Evolutionary conservation across 176 grass and related monocot genomes (phyloP).

Genomic region (Typha latifolia): DNA sequence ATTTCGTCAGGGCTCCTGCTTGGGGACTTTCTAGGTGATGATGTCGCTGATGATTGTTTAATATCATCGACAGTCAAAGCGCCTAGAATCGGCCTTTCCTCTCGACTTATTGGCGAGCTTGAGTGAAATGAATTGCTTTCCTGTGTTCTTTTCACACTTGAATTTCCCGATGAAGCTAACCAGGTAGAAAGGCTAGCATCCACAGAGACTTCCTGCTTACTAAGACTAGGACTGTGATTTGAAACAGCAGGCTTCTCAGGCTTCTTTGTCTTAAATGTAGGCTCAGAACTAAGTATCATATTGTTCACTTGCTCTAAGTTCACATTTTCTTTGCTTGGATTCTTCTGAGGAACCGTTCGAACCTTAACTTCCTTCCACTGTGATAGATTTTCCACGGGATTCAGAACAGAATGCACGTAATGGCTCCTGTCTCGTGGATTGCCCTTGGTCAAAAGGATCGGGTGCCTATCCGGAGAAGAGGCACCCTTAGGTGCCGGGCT

Average conservation of each 20-base stretch:
- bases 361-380: constrained; percentile 70
- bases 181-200: constrained; percentile 87
- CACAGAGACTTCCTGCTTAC: constrained; percentile 62
- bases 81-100: constrained; percentile 79
- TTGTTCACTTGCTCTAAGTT: constrained; percentile 1
- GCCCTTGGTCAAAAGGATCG: constrained; percentile 19
- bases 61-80: constrained; percentile 81
- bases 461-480: constrained; percentile 18
- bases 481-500: constrained; percentile 7
- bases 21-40: constrained; percentile 54
- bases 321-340: constrained; percentile 64
- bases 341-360: constrained; percentile 13
- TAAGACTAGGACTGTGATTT: constrained; percentile 34
- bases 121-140: constrained; percentile 41
- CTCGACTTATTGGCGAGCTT: constrained; percentile 47
- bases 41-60: constrained; percentile 70
- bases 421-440: constrained; percentile 55
- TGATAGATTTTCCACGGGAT: constrained; percentile 64
- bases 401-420: constrained; percentile 41
- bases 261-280: constrained; percentile 9
- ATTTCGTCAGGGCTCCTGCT: constrained; percentile 65
- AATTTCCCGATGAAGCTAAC: constrained; percentile 41
- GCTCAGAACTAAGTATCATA: constrained; percentile 1
- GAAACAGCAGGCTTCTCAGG: constrained; percentile 11
- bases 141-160: constrained; percentile 27